Evolutionary conservation across 495 filamentous ascomycete species (phyloP), one percentile per base, ranked within the genome.

Genomic region (Aspergillus nidulans): DNA sequence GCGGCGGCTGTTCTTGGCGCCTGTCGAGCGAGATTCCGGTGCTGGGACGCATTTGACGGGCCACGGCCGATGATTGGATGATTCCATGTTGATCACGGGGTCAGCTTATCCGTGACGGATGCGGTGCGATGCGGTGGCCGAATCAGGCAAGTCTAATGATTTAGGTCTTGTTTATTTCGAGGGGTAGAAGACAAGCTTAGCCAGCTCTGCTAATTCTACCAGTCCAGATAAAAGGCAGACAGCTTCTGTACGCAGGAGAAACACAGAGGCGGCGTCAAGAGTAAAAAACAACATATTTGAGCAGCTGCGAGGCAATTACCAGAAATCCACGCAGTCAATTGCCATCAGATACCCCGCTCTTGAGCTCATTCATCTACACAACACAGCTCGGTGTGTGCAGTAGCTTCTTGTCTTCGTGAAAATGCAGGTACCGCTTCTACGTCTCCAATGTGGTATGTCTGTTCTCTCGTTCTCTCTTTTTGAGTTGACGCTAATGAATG

Each of bases 401-500:
- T n/a, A 10, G 20, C 45, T 23, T 32, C 15, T 32, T 51, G 24
- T 38, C 36, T 39, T 24, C 52, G 63, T 56, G 65, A 85, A 71
- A 55, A 88, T 92, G 81, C 84, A 88, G 73, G 74, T 95, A 43
- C 94, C 94, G 63, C 76, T 98, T 43, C 84, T 96, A 69, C 85
- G 90, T 48, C 84, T 98, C 62, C 90, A 95, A 73, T 97, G 94
- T 76, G 92, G 92, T 89, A 76, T 64, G 77, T 65, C 9, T 3
- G 15, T 2, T 6, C 30, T 34, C 10, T 13, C 15, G n/a, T 12
- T 6, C 4, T 15, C 41, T 25, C 13, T 48, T 46, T 24, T n/a
- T 19, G 20, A 6, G 6, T 16, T 6, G 16, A 42, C 19, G 19
- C 56, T 63, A 45, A 57, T 32, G 24, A n/a, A 10, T 16, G 18